phyloP scores from a whole-genome alignment of 306 rosid species.

The Herpetospermum pedunculosum region DNA sequence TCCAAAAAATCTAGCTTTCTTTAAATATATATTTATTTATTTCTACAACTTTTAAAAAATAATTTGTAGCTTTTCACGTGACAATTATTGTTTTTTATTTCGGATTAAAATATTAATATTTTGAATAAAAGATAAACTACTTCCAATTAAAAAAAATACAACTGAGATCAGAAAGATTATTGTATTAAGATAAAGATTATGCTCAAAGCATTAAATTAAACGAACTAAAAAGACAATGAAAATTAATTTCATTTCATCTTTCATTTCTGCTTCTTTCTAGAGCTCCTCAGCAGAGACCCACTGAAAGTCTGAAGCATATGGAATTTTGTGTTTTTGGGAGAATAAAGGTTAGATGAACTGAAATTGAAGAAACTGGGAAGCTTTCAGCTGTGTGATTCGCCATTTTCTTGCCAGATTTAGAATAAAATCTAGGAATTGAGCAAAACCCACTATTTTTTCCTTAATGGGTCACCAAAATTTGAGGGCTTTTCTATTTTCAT shows the following conservation, averaged over 20 bases:
- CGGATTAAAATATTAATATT: background rate
- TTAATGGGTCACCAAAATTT: background rate
- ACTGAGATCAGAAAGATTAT: background rate
- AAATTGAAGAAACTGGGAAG: background rate
- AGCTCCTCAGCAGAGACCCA: background rate
- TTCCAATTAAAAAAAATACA: background rate
- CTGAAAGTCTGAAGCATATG: background rate
- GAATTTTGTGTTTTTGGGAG: background rate
- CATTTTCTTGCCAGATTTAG: background rate
- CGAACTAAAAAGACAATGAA: background rate
- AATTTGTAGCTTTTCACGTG: background rate
- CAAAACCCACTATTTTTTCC: background rate
- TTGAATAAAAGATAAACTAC: too few relatives aligned
- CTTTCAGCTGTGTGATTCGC: background rate
- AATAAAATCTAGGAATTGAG: background rate
- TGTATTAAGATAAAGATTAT: background rate
- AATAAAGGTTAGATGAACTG: background rate
- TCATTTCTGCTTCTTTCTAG: background rate
- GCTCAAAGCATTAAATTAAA: background rate
- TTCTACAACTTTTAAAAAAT: background rate
- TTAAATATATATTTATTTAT: background rate
- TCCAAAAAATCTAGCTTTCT: background rate
- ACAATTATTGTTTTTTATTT: background rate
- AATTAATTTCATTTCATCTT: background rate
- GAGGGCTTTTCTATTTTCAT: constrained; percentile 37